Base-by-base conservation (phyloP, 208 protist genomes). In the Acanthamoeba lenticulata region DNA sequence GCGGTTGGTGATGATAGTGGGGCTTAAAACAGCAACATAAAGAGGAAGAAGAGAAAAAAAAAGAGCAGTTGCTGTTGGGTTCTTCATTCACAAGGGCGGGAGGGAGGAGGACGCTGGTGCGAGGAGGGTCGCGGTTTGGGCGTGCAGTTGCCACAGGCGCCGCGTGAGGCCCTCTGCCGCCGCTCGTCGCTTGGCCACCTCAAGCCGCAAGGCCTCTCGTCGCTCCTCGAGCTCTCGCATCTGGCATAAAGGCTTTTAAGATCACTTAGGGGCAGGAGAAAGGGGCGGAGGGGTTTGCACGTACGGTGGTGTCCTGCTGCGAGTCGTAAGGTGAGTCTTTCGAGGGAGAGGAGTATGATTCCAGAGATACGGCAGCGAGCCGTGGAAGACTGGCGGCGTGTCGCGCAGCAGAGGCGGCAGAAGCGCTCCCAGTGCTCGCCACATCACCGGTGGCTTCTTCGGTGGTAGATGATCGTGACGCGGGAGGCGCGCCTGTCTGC, bases 141-240 rank as follows among this genome's bases (percentile, higher is more conserved):
- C 65, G 36, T 74, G 65, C 65, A 74, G 65, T n/a, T 74, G 65
- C 65, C 65, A 74, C 29, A 74, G 65, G n/a, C 65, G 65, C 36
- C 65, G 65, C 11, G 65, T 36, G 29, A 74, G 5, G 29, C 65
- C 65, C 2, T 74, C 65, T 29, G 38, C n/a, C 11, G 65, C 65
- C n/a, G 65, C 36, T 24, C 29, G 24, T 74, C 65, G 65, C 36
- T 74, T 74, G 65, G 65, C 65, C 65, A 74, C 65, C n/a, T 74
- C 65, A 3, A 40, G 29, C 3, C 65, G 65, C 65, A 74, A 40
- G 6, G 65, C 65, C 6, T 74, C 65, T 34, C 65, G 65, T 40
- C 29, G n/a, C 32, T 74, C 65, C 65, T 74, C 65, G 1, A 74
- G 36, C 29, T 74, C 65, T 7, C 65, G 65, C 65, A 74, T 1